Evolutionary conservation across 1,139 yeast species (phyloP), one percentile per base, ranked within the genome.

Genomic region (Geotrichum carabidarum): DNA sequence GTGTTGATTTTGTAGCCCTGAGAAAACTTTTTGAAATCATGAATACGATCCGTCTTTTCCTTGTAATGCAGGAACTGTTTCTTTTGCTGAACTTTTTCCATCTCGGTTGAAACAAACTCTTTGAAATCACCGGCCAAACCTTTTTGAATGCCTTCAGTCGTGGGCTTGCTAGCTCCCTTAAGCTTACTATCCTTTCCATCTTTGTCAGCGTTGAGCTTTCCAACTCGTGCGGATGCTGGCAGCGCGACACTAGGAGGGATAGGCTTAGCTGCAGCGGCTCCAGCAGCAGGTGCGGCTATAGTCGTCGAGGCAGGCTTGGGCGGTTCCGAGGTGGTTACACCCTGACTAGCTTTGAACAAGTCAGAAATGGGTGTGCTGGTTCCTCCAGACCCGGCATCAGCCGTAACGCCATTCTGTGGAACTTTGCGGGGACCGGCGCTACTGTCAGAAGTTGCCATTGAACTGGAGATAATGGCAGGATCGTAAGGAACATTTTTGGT

Each of bases 1-100:
- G 74, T 65, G 22, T 62, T 63, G 54, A 89, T 81, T 70, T 87
- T 88, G 70, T 87, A 87, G 62, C 80, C 86, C 51, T 88, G 90
- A 51, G 95, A 82, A 67, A 90, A 90, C 67, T 86, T 88, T 59
- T 81, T 83, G 57, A 89, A 75, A n/a, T 93, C 87, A 61, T 85
- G 84, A 61, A 88, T 57, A 18, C 73, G 65, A 45, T 71, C 76
- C 14, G 62, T 65, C 56, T 81, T 72, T 80, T 95, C 73, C 59
- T 66, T 63, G 60, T 67, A 64, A 50, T 68, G 63, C 44, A 61
- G 51, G 49, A 62, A 61, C 58, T 65, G 63, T 60, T 64, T 62
- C 63, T 64, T 66, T 53, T 63, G 68, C 53, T 59, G 63, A 38
- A 68, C 59, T 43, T 68, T 63, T 48, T 67, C 69, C 15, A 61